Evolutionary conservation across 2,329 filamentous ascomycete species (phyloP).

Genomic region (Botrytis deweyae): DNA sequence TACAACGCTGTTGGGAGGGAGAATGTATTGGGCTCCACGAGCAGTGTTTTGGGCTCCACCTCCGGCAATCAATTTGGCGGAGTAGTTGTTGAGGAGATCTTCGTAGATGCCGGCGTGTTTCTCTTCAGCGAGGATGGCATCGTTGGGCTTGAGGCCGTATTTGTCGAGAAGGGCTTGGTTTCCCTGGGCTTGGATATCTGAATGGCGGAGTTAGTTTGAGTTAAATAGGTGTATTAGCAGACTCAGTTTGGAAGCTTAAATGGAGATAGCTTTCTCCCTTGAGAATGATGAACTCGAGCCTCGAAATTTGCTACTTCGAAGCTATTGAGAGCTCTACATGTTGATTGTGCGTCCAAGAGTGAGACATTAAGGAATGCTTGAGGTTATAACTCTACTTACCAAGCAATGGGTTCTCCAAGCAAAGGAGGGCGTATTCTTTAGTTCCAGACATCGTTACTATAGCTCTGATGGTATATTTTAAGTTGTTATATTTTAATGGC

Average conservation of each 20-base stretch:
- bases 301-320: conserved; percentile 1
- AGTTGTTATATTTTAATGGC: conserved; percentile 21
- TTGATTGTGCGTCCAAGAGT: neutral
- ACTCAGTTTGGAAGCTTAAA: neutral
- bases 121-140: conserved; percentile 93
- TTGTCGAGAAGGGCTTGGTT: conserved; percentile 83
- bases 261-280: neutral
- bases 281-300: neutral
- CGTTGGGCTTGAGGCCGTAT: conserved; percentile 92
- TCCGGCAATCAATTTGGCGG: conserved; percentile 92
- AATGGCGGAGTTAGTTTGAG: conserved; percentile 10
- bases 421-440: conserved; percentile 86
- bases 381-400: conserved; percentile 53
- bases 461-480: conserved; percentile 21
- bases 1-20: conserved; percentile 83
- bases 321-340: neutral
- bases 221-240: neutral
- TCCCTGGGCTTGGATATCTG: conserved; percentile 88
- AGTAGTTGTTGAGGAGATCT: conserved; percentile 86
- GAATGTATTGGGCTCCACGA: conserved; percentile 93
- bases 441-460: conserved; percentile 63
- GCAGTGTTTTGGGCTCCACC: conserved; percentile 98
- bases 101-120: conserved; percentile 90
- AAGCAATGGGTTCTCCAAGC: conserved; percentile 95
- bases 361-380: neutral